phyloP scores from a whole-genome alignment of 2,329 filamentous ascomycete species.

The Torrubiella hemipterigena region DNA sequence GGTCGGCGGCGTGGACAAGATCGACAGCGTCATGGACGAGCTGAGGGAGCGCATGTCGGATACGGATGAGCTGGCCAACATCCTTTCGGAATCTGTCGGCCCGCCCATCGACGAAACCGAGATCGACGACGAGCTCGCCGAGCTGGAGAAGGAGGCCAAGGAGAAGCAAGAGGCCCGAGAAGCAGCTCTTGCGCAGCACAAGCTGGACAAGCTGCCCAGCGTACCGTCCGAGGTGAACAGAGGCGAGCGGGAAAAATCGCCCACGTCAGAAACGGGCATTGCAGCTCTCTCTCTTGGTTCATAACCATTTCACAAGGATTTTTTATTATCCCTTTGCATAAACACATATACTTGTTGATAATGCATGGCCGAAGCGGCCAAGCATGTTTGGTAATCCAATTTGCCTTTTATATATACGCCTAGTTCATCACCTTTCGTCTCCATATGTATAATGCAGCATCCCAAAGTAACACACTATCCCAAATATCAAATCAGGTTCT shows the following conservation, averaged over 20 bases:
- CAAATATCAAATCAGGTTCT: no score
- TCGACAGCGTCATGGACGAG: constrained; percentile 63
- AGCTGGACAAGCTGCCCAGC: constrained; percentile 37
- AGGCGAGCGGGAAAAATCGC: constrained; percentile 12
- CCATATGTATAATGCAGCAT: no score
- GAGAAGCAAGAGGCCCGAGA: constrained; percentile 37
- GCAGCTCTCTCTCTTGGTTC: constrained; percentile 16
- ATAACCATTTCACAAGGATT: no score
- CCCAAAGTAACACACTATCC: no score
- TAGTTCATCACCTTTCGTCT: no score
- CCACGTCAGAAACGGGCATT: constrained; percentile 26
- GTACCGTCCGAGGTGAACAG: constrained; percentile 23
- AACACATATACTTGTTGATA: no score
- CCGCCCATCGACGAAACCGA: constrained; percentile 62
- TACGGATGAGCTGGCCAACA: constrained; percentile 69
- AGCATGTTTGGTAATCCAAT: no score
- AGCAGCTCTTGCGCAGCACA: constrained; percentile 36
- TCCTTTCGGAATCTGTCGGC: constrained; percentile 53
- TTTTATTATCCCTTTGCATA: no score
- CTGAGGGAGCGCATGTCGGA: constrained; percentile 70
- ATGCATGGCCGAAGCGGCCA: no score
- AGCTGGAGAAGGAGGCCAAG: constrained; percentile 50
- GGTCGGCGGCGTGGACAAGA: constrained; percentile 63
- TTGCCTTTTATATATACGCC: no score
- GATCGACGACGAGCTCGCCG: constrained; percentile 78